A percentile compares a stretch with the other conserved stretches of the same genome.
phyloP scores from a whole-genome alignment of 768 basidiomycete species.

The Psilocybe azurescens region DNA sequence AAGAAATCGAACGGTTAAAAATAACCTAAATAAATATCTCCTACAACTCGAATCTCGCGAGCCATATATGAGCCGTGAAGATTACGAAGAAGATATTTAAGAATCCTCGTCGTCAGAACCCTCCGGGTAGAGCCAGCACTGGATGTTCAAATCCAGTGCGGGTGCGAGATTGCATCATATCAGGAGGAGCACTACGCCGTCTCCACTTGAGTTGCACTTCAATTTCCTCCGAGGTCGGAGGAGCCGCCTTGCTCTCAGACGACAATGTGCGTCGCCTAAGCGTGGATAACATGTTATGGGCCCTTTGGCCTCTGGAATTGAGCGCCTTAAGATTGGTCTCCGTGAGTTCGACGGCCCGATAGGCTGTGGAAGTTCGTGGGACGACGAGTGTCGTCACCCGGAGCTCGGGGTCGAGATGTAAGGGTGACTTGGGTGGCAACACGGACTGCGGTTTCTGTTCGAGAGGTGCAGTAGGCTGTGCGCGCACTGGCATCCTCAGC shows the following conservation, averaged over 20 bases:
- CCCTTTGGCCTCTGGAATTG: conserved; percentile 58
- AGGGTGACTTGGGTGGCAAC: conserved; percentile 42
- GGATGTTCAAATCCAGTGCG: conserved; percentile 66
- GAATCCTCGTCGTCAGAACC: conserved; percentile 45
- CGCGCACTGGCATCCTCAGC: conserved; percentile 44
- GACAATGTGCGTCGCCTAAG: conserved; percentile 61
- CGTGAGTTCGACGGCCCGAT: conserved; percentile 50
- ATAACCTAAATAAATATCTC: conserved; percentile 8
- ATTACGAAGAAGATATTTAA: background rate
- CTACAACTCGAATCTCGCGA: background rate
- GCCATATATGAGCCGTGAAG: background rate
- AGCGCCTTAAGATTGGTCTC: conserved; percentile 58
- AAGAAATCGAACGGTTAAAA: conserved; percentile 5
- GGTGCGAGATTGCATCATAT: conserved; percentile 50
- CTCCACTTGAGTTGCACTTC: conserved; percentile 40
- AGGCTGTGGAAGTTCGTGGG: conserved; percentile 47
- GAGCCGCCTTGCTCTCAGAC: conserved; percentile 33
- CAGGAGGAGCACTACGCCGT: conserved; percentile 69
- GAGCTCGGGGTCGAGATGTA: conserved; percentile 41
- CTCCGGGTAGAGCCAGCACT: conserved; percentile 60
- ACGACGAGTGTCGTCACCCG: conserved; percentile 55
- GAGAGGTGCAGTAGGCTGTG: conserved; percentile 20
- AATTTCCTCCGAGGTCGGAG: conserved; percentile 13
- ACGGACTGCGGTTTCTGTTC: conserved; percentile 32
- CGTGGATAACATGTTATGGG: conserved; percentile 68